Base-by-base conservation (phyloP, 176 grass and related monocot genomes). In the Eremochloa ophiuroides region DNA sequence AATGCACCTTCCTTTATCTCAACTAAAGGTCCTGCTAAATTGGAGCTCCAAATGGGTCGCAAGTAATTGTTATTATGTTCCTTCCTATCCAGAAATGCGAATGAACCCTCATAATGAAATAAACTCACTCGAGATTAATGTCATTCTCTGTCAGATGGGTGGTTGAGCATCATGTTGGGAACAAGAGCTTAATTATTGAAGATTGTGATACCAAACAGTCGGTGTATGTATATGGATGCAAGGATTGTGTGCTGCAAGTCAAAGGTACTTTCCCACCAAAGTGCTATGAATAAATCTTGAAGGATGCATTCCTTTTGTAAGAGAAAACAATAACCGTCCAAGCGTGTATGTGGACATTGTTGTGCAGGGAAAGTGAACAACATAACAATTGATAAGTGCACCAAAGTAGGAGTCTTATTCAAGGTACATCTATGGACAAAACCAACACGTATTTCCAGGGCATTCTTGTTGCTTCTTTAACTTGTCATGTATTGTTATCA, bases 11-110 rank as follows among this genome's bases (percentile, higher is more conserved):
- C 53, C 56, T 80, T 84, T 66, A 43, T 74, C 37, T 81, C 66
- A 78, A 85, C 58, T 30, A 83, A 73, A 87, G 64, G 22, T 10
- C 71, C 80, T 39, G 66, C 87, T 7, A 93, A 89, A 60, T 35
- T 93, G 13, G 87, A 87, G 81, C 91, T 93, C 35, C 91, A 87
- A 35, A 87, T 93, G 91, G 91, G 84, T 79, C 91, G 87, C 87
- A 89, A 87, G 91, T 93, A 82, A 78, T 48, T 10, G 20, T 22
- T 38, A 18, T 50, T 38, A 18, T 50, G 42, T 34, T 71, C 31
- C 31, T 55, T 77, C 62, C 12, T 41, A 33, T 40, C 7, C 10
- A 63, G 34, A 46, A 65, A 42, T 69, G 10, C 31, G 38, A 82
- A 51, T 60, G n/a, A 28, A 38, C 3, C 23, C 10, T 23, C 18